Evolutionary conservation across 192 early-diverging fungal species (phyloP).

Genomic region (Backusella circina): DNA sequence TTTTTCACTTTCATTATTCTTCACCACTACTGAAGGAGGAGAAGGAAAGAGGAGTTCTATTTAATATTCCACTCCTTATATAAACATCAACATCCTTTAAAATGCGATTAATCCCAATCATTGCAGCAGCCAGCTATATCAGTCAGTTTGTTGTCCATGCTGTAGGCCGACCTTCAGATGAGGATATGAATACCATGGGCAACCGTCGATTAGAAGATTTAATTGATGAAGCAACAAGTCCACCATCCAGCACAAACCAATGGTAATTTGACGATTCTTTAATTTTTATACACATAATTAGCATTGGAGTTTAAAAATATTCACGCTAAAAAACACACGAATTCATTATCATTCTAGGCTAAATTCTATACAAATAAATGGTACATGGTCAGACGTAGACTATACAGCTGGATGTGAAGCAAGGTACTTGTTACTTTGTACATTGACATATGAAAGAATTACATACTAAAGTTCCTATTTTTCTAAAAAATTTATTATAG

Average conservation of each 20-base stretch:
- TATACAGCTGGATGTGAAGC: conserved; percentile 16
- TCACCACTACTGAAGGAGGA: neutral
- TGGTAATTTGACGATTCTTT: neutral
- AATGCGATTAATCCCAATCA: neutral
- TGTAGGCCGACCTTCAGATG: neutral
- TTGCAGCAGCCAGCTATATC: neutral
- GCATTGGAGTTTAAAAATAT: neutral
- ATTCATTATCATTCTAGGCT: neutral
- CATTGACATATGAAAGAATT: neutral
- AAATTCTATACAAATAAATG: neutral
- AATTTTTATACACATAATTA: neutral
- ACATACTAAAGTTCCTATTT: neutral
- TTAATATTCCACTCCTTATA: neutral
- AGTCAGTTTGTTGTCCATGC: neutral
- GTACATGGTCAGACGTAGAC: conserved; percentile 19
- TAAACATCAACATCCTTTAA: neutral
- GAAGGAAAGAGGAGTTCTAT: neutral
- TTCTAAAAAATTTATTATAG: neutral
- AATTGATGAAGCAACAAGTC: neutral
- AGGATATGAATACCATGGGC: neutral
- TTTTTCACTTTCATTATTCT: neutral
- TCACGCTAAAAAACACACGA: neutral
- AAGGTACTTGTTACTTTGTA: neutral
- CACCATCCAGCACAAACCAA: neutral
- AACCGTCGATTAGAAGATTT: neutral